These are phyloP conservation scores for Aphanocladium album DNA, from an alignment of 2,329 filamentous ascomycete genomes.

Conservation along the genomic window DNA sequence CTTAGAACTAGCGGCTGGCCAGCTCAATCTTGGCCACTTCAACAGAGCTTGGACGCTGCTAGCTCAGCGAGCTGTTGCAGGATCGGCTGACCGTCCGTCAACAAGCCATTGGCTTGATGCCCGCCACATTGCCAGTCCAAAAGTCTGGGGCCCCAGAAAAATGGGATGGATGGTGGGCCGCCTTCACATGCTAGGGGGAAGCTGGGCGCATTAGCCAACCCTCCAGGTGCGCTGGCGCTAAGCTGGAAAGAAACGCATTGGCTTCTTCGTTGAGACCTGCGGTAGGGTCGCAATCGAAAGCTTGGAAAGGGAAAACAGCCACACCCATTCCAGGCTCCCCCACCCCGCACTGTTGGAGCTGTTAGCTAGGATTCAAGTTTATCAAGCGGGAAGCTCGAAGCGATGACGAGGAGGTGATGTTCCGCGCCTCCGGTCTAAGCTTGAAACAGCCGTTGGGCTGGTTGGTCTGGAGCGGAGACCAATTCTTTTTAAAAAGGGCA, in stretches of 20 bases:
- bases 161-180: neutral
- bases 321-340: neutral
- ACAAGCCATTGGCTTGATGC: neutral
- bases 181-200: slow-evolving; percentile 1
- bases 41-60: neutral
- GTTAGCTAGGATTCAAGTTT: neutral
- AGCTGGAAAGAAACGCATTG: neutral
- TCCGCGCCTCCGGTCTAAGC: neutral
- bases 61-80: neutral
- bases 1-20: neutral
- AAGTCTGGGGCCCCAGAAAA: slow-evolving; percentile 5
- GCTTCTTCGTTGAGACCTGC: too few species aligned
- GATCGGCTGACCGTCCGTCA: slow-evolving; percentile 8
- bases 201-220: neutral
- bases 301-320: neutral
- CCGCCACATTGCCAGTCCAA: neutral
- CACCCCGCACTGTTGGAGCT: neutral
- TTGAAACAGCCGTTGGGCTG: slow-evolving; percentile 2
- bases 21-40: neutral
- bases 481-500: neutral
- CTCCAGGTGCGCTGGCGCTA: neutral
- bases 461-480: neutral
- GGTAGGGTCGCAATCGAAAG: neutral
- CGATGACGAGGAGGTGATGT: neutral
- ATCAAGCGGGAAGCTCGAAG: neutral